phyloP scores from a whole-genome alignment of 2,329 filamentous ascomycete genomes.

The Colletotrichum higginsianum region DNA sequence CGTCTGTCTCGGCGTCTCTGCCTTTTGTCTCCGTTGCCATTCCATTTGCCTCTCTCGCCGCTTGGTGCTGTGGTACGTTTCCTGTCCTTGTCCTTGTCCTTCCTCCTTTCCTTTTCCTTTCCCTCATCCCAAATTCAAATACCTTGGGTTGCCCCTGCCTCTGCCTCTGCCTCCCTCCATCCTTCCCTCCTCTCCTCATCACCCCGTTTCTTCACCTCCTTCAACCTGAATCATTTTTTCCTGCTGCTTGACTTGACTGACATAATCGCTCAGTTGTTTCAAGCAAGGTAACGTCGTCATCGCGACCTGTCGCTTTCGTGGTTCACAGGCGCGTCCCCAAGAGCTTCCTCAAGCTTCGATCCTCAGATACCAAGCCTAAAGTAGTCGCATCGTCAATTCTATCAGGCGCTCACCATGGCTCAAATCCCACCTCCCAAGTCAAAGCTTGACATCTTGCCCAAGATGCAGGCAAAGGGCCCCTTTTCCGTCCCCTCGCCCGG shows the following conservation, averaged over 20 bases:
- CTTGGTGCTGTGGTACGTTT: slow-evolving; percentile 13
- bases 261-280: not conserved
- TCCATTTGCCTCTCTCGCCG: slow-evolving; percentile 21
- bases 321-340: not conserved
- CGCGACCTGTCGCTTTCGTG: slow-evolving; percentile 20
- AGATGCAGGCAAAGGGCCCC: slow-evolving; percentile 72
- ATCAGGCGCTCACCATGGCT: slow-evolving; percentile 29
- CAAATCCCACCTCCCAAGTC: slow-evolving; percentile 29
- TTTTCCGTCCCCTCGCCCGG: slow-evolving; percentile 79
- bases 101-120: not conserved
- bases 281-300: slow-evolving; percentile 9
- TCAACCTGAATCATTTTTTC: too few species aligned
- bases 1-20: slow-evolving; percentile 13
- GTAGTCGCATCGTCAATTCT: not conserved
- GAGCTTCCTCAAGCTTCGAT: slow-evolving; percentile 15
- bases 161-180: slow-evolving; percentile 15
- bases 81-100: not conserved
- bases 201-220: not conserved
- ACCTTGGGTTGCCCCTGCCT: slow-evolving; percentile 14
- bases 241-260: slow-evolving; percentile 6
- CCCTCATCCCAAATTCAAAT: slow-evolving; percentile 29
- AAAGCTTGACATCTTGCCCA: slow-evolving; percentile 53
- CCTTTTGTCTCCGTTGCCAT: slow-evolving; percentile 10
- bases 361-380: not conserved
- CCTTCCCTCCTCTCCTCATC: not conserved